phyloP scores from a whole-genome alignment of 2,329 filamentous ascomycete species.

The Acephala macrosclerotiorum region DNA sequence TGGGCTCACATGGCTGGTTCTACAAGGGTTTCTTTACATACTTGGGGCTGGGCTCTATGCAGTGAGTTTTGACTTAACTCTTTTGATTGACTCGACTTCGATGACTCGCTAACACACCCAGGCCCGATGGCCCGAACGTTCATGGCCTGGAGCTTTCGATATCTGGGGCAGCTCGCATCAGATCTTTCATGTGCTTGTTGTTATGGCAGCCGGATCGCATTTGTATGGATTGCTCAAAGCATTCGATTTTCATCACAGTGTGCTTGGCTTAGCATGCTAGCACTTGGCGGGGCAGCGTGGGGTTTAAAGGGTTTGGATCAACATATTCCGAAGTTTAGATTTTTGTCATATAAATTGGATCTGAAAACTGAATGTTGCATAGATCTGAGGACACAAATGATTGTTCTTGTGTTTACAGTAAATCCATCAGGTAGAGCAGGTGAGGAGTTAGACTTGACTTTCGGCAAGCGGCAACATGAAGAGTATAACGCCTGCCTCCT shows the following conservation, averaged over 20 bases:
- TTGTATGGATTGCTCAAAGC: slow-evolving; percentile 82
- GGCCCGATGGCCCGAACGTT: slow-evolving; percentile 84
- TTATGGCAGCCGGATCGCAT: slow-evolving; percentile 83
- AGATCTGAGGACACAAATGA: no score
- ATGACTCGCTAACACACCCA: slow-evolving; percentile 44
- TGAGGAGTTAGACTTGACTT: no score
- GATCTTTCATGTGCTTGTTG: slow-evolving; percentile 90
- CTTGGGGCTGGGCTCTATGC: slow-evolving; percentile 87
- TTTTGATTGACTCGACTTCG: neutral
- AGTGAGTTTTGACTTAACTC: slow-evolving; percentile 53
- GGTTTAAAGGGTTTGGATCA: neutral
- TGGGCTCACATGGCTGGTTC: slow-evolving; percentile 79
- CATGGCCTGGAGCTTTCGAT: slow-evolving; percentile 80
- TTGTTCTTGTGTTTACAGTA: no score
- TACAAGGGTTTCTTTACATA: slow-evolving; percentile 86
- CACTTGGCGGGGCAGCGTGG: neutral
- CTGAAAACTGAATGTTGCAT: no score
- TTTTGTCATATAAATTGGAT: no score
- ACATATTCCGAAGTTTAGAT: no score
- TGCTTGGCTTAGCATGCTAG: slow-evolving; percentile 26
- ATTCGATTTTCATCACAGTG: slow-evolving; percentile 83
- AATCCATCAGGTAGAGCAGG: no score
- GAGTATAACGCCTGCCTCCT: no score
- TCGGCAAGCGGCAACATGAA: no score
- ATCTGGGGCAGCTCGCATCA: slow-evolving; percentile 95